Evolutionary conservation across 257 asterid genomes (phyloP).

Genomic region (Perilla frutescens): DNA sequence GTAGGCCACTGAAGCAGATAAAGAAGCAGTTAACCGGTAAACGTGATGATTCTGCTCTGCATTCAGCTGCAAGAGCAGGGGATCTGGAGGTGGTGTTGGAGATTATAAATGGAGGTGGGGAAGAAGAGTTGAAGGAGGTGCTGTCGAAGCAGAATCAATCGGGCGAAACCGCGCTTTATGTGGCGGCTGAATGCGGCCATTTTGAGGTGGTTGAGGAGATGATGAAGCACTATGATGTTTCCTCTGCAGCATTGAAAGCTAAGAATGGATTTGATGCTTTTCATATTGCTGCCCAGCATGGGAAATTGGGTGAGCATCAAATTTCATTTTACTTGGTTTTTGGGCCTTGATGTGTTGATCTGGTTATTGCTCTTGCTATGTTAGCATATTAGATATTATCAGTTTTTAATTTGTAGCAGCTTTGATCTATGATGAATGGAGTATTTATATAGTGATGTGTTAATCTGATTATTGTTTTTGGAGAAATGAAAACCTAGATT

Average conservation of each 20-base stretch:
- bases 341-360: not conserved
- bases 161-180: slow-evolving; percentile 73
- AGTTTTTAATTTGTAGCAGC: too few species aligned
- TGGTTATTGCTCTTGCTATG: not conserved
- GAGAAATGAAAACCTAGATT: too few species aligned
- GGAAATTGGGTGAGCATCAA: slow-evolving; percentile 56
- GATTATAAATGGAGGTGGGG: slow-evolving; percentile 43
- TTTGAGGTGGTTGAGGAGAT: slow-evolving; percentile 62
- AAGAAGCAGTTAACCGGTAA: slow-evolving; percentile 73
- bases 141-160: slow-evolving; percentile 68
- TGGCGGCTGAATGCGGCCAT: slow-evolving; percentile 70
- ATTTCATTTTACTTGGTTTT: not conserved
- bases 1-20: slow-evolving; percentile 54
- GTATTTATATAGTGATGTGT: too few species aligned
- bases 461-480: too few species aligned
- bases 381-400: not conserved
- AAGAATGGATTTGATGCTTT: slow-evolving; percentile 78
- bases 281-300: slow-evolving; percentile 80
- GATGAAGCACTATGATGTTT: slow-evolving; percentile 54
- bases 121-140: slow-evolving; percentile 46
- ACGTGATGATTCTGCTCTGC: slow-evolving; percentile 66
- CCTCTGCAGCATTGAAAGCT: slow-evolving; percentile 66
- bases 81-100: slow-evolving; percentile 52
- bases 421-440: too few species aligned
- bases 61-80: slow-evolving; percentile 70